Conservation (phyloP, 345 rosid genomes). For the Syzygium aqueum region DNA sequence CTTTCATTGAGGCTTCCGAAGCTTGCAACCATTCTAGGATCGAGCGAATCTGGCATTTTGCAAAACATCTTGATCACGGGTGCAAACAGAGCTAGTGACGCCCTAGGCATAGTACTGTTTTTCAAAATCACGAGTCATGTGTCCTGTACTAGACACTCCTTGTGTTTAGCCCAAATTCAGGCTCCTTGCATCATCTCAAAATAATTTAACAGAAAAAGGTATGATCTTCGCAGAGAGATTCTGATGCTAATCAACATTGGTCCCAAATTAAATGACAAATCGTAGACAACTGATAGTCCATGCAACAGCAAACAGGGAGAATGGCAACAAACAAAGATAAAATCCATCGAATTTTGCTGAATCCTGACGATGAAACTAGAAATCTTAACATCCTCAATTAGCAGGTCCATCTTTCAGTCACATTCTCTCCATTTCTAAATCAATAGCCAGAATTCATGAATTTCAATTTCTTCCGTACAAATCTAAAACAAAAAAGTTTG, state of each 20-base stretch:
- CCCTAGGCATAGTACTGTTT: neutral
- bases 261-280: neutral
- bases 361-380: neutral
- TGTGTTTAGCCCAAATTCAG: neutral
- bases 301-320: neutral
- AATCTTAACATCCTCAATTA: neutral
- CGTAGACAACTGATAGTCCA: neutral
- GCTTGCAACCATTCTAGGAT: neutral
- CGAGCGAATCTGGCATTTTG: neutral
- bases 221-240: neutral
- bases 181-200: rapidly evolving
- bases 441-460: neutral
- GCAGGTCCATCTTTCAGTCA: neutral
- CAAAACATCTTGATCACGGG: neutral
- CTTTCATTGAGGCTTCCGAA: neutral
- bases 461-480: neutral
- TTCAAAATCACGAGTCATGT: neutral
- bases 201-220: neutral
- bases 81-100: neutral
- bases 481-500: neutral
- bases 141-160: neutral
- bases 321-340: neutral
- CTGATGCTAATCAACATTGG: neutral
- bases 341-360: neutral
- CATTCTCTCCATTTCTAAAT: neutral